These are phyloP conservation scores for Striga hermonthica DNA, from an alignment of 305 asterid species.

Conservation along the genomic window DNA sequence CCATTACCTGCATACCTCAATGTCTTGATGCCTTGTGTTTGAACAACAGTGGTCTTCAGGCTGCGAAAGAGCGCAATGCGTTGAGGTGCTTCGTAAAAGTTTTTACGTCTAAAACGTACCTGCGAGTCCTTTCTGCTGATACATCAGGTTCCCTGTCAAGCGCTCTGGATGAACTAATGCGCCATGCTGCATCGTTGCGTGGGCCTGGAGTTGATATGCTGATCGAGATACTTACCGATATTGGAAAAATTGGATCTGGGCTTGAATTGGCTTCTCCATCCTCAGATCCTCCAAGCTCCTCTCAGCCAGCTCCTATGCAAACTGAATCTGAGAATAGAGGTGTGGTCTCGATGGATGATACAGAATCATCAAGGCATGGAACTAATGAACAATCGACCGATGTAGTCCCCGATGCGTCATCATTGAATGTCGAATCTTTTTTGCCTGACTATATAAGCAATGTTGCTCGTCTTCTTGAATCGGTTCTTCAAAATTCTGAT, in stretches of 20 bases:
- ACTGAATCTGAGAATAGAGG: slow-evolving; percentile 71
- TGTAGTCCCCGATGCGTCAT: slow-evolving; percentile 43
- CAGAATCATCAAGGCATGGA: slow-evolving; percentile 51
- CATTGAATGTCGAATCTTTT: slow-evolving; percentile 54
- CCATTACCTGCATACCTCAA: slow-evolving; percentile 93
- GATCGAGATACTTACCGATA: slow-evolving; percentile 76
- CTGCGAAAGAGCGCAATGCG: slow-evolving; percentile 89
- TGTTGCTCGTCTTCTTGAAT: slow-evolving; percentile 91
- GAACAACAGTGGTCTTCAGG: slow-evolving; percentile 95
- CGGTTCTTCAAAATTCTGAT: slow-evolving; percentile 92
- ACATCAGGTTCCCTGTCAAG: slow-evolving; percentile 86
- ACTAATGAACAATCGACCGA: slow-evolving; percentile 53
- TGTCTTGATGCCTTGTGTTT: slow-evolving; percentile 96
- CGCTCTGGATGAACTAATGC: slow-evolving; percentile 97
- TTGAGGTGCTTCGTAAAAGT: slow-evolving; percentile 88
- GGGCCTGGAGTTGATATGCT: slow-evolving; percentile 96
- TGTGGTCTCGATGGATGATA: slow-evolving; percentile 44
- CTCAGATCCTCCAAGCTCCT: slow-evolving; percentile 55
- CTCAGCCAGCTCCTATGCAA: slow-evolving; percentile 89
- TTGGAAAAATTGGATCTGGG: slow-evolving; percentile 83
- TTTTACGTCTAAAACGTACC: slow-evolving; percentile 74
- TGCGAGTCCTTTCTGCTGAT: slow-evolving; percentile 92
- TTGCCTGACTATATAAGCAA: slow-evolving; percentile 89
- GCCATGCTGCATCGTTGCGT: slow-evolving; percentile 91
- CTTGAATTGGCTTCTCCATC: slow-evolving; percentile 50